Evolutionary conservation across 116 monocot species (phyloP).

Genomic region (Phalaenopsis hybrid): DNA sequence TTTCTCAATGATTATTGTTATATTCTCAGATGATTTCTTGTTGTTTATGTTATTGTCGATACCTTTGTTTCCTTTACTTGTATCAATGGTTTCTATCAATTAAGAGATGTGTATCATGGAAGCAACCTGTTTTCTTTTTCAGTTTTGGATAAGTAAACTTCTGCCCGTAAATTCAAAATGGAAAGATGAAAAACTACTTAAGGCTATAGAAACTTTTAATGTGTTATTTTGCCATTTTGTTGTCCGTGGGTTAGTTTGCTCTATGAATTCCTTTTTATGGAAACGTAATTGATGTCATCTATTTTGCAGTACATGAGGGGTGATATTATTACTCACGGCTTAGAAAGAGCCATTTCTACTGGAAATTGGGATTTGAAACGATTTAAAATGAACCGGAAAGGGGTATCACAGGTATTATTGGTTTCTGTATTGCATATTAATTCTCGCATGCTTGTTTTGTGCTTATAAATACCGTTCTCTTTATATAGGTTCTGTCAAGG

Average conservation of each 20-base stretch:
- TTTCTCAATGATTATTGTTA: not conserved
- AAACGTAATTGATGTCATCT: not conserved
- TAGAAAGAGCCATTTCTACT: constrained; percentile 87
- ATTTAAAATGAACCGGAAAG: constrained; percentile 90
- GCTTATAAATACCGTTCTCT: not conserved
- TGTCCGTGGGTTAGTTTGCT: not conserved
- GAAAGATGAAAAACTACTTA: not conserved
- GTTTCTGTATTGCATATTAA: not conserved
- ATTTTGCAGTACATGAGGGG: constrained; percentile 28
- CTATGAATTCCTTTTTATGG: not conserved
- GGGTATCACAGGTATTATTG: constrained; percentile 75
- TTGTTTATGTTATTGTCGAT: not conserved
- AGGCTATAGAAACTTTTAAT: not conserved
- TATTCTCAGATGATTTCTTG: not conserved
- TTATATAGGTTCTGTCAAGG: constrained; percentile 62
- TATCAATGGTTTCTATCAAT: not conserved
- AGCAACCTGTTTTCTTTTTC: not conserved
- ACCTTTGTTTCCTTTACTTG: too few relatives aligned
- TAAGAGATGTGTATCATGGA: not conserved
- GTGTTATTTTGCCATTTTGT: not conserved
- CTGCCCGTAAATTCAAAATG: not conserved
- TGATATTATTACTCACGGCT: constrained; percentile 50
- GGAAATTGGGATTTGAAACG: constrained; percentile 96
- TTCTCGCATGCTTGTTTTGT: not conserved
- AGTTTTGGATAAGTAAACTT: not conserved